These are phyloP conservation scores for Aspergillus ibericus DNA, from an alignment of 2,329 filamentous ascomycete genomes.

Conservation along the genomic window DNA sequence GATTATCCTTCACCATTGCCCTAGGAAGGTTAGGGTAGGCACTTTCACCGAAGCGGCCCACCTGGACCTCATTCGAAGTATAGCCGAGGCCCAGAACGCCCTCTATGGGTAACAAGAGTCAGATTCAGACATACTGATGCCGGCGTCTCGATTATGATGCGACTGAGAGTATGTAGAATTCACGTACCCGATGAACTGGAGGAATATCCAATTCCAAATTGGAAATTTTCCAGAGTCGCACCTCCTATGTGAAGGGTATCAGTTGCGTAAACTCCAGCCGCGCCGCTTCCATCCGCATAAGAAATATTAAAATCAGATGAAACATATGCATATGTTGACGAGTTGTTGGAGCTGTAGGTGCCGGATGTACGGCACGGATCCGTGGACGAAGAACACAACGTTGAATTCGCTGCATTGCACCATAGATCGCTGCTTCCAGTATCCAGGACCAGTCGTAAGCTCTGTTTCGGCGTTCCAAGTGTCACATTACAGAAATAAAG, in stretches of 20 bases:
- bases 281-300: slow-evolving; percentile 79
- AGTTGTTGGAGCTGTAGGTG: slow-evolving; percentile 57
- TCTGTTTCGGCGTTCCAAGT: slow-evolving; percentile 59
- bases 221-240: slow-evolving; percentile 50
- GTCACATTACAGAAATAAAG: slow-evolving; percentile 61
- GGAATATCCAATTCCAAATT: slow-evolving; percentile 60
- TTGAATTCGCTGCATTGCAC: slow-evolving; percentile 56
- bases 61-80: slow-evolving; percentile 64
- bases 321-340: slow-evolving; percentile 73
- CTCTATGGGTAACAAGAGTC: slow-evolving; percentile 43
- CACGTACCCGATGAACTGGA: slow-evolving; percentile 50
- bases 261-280: slow-evolving; percentile 74
- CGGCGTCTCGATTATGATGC: background rate
- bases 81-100: slow-evolving; percentile 89
- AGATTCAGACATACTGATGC: background rate
- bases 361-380: slow-evolving; percentile 51
- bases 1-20: slow-evolving; percentile 60
- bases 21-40: slow-evolving; percentile 70
- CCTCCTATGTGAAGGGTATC: slow-evolving; percentile 65
- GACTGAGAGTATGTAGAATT: background rate
- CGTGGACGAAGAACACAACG: slow-evolving; percentile 43
- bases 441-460: slow-evolving; percentile 58
- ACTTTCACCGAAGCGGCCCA: slow-evolving; percentile 51
- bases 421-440: slow-evolving; percentile 65
- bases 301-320: slow-evolving; percentile 80